Evolutionary conservation across 129 eudicot genomes (phyloP).

Genomic region (Saposhnikovia divaricata): DNA sequence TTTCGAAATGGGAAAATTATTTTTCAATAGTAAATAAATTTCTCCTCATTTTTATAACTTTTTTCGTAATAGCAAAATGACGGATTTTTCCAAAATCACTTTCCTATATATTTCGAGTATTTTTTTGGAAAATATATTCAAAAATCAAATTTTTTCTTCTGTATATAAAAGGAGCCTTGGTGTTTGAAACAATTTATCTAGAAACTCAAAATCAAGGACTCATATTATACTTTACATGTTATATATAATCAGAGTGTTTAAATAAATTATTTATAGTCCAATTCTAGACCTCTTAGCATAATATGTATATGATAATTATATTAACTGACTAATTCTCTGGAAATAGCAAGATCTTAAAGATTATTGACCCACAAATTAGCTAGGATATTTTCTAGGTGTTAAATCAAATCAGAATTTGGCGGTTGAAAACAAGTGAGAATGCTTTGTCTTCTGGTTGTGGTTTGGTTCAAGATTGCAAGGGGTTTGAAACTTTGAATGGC

Average conservation of each 20-base stretch:
- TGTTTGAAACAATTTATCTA: too few species aligned
- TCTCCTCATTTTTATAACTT: too few species aligned
- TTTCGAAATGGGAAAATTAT: too few species aligned
- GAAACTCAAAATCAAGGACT: neutral
- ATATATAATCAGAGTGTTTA: neutral
- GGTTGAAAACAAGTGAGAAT: neutral
- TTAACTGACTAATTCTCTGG: neutral
- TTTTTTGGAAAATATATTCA: too few species aligned
- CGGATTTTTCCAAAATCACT: too few species aligned
- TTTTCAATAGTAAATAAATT: too few species aligned
- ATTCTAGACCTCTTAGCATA: neutral
- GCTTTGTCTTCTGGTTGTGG: neutral
- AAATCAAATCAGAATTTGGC: neutral
- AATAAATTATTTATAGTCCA: neutral
- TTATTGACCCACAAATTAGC: neutral
- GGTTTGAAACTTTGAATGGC: neutral
- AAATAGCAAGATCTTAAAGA: neutral
- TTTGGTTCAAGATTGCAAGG: neutral
- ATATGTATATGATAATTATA: too few species aligned
- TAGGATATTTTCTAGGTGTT: neutral
- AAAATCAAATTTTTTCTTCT: too few species aligned
- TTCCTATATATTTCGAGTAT: too few species aligned
- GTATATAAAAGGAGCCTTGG: too few species aligned
- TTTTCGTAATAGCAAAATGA: too few species aligned
- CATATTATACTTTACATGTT: too few species aligned